phyloP scores from a whole-genome alignment of 2,329 filamentous ascomycete genomes.

The Colletotrichum echinochloae region DNA sequence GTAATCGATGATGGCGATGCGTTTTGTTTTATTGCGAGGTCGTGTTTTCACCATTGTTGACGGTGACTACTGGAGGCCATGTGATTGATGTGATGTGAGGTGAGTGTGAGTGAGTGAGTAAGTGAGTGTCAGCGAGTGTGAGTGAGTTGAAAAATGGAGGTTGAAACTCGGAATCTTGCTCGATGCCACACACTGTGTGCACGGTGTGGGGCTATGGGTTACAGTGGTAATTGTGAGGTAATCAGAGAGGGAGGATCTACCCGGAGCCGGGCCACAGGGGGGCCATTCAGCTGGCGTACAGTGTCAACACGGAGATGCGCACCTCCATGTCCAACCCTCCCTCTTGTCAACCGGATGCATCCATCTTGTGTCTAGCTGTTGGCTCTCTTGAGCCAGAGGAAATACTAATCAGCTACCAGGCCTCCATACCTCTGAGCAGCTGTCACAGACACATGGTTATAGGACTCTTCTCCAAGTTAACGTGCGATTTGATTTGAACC shows the following conservation, averaged over 20 bases:
- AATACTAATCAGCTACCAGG: too few species aligned
- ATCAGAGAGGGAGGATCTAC: neutral
- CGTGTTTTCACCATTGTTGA: slow-evolving; percentile 30
- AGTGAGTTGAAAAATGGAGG: slow-evolving; percentile 7
- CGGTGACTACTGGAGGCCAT: too few species aligned
- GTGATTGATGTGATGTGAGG: neutral
- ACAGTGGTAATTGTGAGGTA: neutral
- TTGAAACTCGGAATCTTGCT: neutral
- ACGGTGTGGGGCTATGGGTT: neutral
- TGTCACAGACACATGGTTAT: too few species aligned
- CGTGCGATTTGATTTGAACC: neutral
- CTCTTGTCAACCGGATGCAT: neutral
- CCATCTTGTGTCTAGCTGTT: neutral
- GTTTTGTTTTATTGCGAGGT: slow-evolving; percentile 30
- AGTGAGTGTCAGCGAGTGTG: neutral
- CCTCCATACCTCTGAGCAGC: neutral
- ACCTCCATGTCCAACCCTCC: neutral
- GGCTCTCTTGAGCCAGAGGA: neutral
- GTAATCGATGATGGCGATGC: slow-evolving; percentile 30
- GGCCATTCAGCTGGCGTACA: neutral
- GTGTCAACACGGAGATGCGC: neutral
- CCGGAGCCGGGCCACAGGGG: too few species aligned
- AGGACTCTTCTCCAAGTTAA: neutral
- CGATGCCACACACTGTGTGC: neutral
- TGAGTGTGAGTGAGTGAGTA: neutral